phyloP scores from a whole-genome alignment of 2,329 filamentous ascomycete species.

The Microascus cirrosus region DNA sequence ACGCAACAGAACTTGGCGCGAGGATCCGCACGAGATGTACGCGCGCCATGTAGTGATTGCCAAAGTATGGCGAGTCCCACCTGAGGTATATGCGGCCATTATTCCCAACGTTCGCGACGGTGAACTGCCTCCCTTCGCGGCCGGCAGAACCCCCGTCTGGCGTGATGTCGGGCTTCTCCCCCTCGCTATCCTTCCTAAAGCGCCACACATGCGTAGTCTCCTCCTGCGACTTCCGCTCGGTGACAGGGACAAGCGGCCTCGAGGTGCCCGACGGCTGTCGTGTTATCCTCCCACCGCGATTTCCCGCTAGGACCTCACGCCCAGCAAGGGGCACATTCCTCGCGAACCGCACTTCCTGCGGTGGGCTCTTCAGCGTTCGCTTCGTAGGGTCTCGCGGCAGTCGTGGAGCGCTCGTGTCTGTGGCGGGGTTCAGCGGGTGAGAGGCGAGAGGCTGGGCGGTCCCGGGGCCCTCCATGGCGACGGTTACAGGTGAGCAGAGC shows the following conservation, averaged over 20 bases:
- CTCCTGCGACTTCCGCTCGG: slow-evolving; percentile 31
- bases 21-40: not conserved
- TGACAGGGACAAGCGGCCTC: slow-evolving; percentile 9
- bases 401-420: not conserved
- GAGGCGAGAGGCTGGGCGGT: slow-evolving; percentile 2
- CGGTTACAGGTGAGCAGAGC: not conserved
- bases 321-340: not conserved
- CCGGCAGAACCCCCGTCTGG: slow-evolving; percentile 50
- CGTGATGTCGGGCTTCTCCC: slow-evolving; percentile 43
- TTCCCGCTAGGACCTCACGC: not conserved
- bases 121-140: slow-evolving; percentile 61
- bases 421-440: slow-evolving; percentile 1
- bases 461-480: slow-evolving; percentile 1
- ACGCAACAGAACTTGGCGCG: not conserved
- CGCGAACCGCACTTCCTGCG: not conserved
- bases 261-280: slow-evolving; percentile 6
- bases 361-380: not conserved
- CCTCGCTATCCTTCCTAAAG: slow-evolving; percentile 40
- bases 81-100: slow-evolving; percentile 75
- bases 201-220: slow-evolving; percentile 21
- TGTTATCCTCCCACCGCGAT: slow-evolving; percentile 5
- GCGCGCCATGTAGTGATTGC: not conserved
- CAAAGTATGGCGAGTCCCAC: slow-evolving; percentile 32
- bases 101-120: slow-evolving; percentile 71
- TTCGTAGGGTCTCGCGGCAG: not conserved